Base-by-base conservation (phyloP, 202 grass and related monocot genomes). In the Dendrocalamus latiflorus region DNA sequence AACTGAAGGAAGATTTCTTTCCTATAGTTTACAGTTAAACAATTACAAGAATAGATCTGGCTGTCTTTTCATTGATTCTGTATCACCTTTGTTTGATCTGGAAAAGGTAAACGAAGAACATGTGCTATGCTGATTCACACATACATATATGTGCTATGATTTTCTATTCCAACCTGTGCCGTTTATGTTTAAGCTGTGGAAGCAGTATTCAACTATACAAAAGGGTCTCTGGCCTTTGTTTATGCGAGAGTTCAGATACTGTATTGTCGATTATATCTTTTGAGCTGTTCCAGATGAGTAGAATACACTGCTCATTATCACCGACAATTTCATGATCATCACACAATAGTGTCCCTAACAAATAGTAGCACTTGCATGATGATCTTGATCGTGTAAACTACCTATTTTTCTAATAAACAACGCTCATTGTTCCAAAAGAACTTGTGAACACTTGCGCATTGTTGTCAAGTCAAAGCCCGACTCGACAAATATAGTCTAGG, bases 31-130 rank as follows among this genome's bases (percentile, higher is more conserved):
- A 54, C 43, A 79, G 61, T 80, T 80, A 71, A 84, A 80, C 47
- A 70, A 70, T 80, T 28, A 1, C 55, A 76, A n/a, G 8, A 60
- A 24, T 15, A 84, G 84, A 90, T 90, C 80, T 80, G 75, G 70
- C 37, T 80, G 70, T 84, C 75, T 58, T 78, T 45, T 84, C 45
- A 84, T 71, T 79, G 75, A 84, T 87, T 75, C 60, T 48, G 88
- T 33, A 28, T 75, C 68, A 24, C 51, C 68, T 69, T 82, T 86
- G 65, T 86, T 86, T 86, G 79, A 83, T 83, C 68, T 69, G 56
- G 66, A 70, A 76, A 57, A 87, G 65, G 75, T 87, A 84, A 87
- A 87, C 88, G 70, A 87, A 58, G 26, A 80, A 80, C 84, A 80
- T 87, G 88, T 86, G 72, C 25, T 25, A 37, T 68, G 18, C 79